Percentiles rank a stretch among this genome's conserved stretches.
These are phyloP conservation scores for Ustilaginoidea virens DNA, from an alignment of 2,329 filamentous ascomycete species.

Conservation along the genomic window DNA sequence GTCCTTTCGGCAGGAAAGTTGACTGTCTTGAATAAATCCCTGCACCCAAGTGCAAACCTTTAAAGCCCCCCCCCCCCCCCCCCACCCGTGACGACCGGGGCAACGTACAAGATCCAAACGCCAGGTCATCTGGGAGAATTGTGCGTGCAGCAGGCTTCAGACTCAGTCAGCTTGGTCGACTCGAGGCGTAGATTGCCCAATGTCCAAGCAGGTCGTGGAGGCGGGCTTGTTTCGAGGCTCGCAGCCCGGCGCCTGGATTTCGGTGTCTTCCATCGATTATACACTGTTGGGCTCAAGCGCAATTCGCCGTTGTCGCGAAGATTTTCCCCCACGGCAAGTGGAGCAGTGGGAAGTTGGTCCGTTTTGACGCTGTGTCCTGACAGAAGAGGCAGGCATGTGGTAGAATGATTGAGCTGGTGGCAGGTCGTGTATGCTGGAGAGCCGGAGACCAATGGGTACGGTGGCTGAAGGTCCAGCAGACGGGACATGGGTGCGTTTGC, in stretches of 20 bases:
- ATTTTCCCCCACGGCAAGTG: too few relatives aligned
- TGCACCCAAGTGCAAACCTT: too few relatives aligned
- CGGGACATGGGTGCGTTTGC: slow-evolving; percentile 36
- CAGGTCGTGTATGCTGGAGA: slow-evolving; percentile 44
- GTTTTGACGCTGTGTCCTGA: not conserved
- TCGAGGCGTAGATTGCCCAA: not conserved
- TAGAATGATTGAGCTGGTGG: slow-evolving; percentile 13
- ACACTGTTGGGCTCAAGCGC: slow-evolving; percentile 36
- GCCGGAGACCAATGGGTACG: slow-evolving; percentile 54
- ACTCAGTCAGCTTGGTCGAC: slow-evolving; percentile 8
- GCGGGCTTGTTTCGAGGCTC: not conserved
- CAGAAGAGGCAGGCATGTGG: not conserved
- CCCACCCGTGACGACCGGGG: too few relatives aligned
- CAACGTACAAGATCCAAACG: too few relatives aligned
- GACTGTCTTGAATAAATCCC: too few relatives aligned
- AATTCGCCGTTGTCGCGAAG: too few relatives aligned
- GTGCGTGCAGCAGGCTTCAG: too few relatives aligned
- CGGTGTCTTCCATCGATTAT: slow-evolving; percentile 21
- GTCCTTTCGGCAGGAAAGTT: too few relatives aligned
- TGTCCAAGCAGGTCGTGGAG: not conserved
- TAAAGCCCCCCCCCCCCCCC: too few relatives aligned
- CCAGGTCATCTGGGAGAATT: too few relatives aligned
- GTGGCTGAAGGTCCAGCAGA: slow-evolving; percentile 52
- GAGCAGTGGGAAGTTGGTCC: too few relatives aligned
- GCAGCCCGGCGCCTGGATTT: not conserved